phyloP scores from a whole-genome alignment of 2,329 filamentous ascomycete species.

The Xylaria multiplex region DNA sequence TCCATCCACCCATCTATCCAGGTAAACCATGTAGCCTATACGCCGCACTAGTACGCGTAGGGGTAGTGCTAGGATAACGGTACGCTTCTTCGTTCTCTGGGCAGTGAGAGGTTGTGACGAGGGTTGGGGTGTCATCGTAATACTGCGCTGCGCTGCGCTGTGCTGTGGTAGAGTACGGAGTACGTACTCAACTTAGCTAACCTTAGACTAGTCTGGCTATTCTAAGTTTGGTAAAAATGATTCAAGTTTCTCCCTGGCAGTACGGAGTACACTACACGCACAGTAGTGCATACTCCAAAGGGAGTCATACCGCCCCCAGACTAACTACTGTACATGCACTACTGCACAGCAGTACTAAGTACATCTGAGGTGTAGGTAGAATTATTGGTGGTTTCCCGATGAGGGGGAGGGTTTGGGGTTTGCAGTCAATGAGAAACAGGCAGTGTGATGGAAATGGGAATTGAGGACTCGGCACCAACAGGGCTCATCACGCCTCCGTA shows the following conservation, averaged over 20 bases:
- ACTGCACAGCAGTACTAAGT: neutral
- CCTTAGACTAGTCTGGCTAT: neutral
- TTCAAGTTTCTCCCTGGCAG: neutral
- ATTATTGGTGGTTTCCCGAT: too few relatives aligned
- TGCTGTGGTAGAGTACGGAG: too few relatives aligned
- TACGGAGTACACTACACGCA: too few relatives aligned
- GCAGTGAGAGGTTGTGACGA: slow-evolving; percentile 44
- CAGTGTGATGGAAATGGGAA: too few relatives aligned
- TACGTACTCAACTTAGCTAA: neutral
- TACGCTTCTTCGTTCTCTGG: slow-evolving; percentile 42
- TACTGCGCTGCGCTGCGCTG: too few relatives aligned
- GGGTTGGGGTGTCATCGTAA: slow-evolving; percentile 35
- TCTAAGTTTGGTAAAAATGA: slow-evolving; percentile 2
- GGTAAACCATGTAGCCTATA: slow-evolving; percentile 23
- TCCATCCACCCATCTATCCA: neutral
- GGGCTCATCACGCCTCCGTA: too few relatives aligned
- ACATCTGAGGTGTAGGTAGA: neutral
- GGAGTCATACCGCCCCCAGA: neutral
- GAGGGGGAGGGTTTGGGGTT: too few relatives aligned
- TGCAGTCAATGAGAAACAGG: too few relatives aligned
- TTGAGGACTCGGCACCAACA: too few relatives aligned
- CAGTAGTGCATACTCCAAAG: too few relatives aligned
- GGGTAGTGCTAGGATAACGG: slow-evolving; percentile 28
- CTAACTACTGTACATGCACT: neutral
- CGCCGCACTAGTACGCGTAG: slow-evolving; percentile 33